Evolutionary conservation across 208 protist genomes (phyloP).

Genomic region (Crithidia mellificae): DNA sequence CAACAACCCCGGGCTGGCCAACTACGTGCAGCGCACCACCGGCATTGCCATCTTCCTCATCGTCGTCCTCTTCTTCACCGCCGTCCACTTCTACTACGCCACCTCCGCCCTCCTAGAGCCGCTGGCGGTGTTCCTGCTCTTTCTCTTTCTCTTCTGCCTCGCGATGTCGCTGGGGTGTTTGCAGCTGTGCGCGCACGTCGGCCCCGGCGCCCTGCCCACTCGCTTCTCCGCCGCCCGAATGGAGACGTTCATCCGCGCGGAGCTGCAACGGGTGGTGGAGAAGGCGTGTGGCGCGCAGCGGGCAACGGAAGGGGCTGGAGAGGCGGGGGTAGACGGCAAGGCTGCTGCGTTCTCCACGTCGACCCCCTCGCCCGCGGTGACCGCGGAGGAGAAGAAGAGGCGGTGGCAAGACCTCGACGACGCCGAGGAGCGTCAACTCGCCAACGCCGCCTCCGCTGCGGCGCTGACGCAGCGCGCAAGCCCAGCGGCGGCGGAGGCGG

Average conservation of each 20-base stretch:
- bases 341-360: not conserved
- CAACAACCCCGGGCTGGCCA: constrained; percentile 24
- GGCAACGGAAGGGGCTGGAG: not conserved
- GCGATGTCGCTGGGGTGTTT: constrained; percentile 23
- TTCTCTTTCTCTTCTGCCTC: constrained; percentile 23
- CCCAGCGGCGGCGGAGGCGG: constrained; percentile 17
- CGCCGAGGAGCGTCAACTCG: constrained; percentile 28
- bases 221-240: constrained; percentile 44
- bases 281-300: constrained; percentile 21
- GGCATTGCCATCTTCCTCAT: constrained; percentile 1
- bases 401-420: constrained; percentile 25
- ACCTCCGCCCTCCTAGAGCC: constrained; percentile 23
- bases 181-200: constrained; percentile 10
- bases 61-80: constrained; percentile 15
- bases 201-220: constrained; percentile 36
- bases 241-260: constrained; percentile 45
- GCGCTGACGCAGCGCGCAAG: constrained; percentile 24
- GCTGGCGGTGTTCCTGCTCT: constrained; percentile 19
- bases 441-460: constrained; percentile 27
- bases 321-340: not conserved
- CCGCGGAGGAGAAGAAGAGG: not conserved
- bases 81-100: constrained; percentile 31
- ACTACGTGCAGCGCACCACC: constrained; percentile 15
- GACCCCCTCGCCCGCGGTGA: not conserved
- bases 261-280: constrained; percentile 32